A percentile compares a stretch with the other conserved stretches of the same genome.
These are phyloP conservation scores for Irineochytrium annulatum DNA, from an alignment of 192 early-diverging fungal species.

Conservation along the genomic window DNA sequence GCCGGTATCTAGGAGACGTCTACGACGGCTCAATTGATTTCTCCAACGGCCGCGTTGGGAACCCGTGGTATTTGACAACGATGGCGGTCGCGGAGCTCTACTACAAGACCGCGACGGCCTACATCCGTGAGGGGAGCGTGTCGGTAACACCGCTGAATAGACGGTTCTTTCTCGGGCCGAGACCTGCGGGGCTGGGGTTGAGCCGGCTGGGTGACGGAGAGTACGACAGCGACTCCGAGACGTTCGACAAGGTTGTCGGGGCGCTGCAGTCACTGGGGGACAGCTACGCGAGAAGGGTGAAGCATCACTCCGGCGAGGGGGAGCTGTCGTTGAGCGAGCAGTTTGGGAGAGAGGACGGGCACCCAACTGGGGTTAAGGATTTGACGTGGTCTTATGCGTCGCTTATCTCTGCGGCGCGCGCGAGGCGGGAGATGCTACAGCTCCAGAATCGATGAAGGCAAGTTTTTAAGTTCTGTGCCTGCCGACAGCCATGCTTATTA, in stretches of 20 bases:
- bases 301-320: not conserved
- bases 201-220: not conserved
- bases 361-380: not conserved
- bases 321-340: not conserved
- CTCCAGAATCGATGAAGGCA: too few species aligned
- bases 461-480: too few species aligned
- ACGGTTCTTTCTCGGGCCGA: constrained; percentile 62
- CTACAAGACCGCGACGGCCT: constrained; percentile 5
- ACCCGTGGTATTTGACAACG: not conserved
- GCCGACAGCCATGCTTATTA: too few species aligned
- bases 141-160: not conserved
- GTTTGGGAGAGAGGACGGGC: not conserved
- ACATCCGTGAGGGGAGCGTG: not conserved
- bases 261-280: not conserved
- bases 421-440: not conserved
- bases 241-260: not conserved
- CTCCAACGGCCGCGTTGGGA: not conserved
- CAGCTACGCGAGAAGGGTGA: not conserved
- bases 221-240: not conserved
- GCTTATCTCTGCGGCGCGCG: not conserved
- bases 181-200: constrained; percentile 1
- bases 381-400: not conserved
- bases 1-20: not conserved
- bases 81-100: not conserved
- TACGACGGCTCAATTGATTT: not conserved